phyloP scores from a whole-genome alignment of 371 early-diverging fungal genomes.

The Actinomortierella wolfii region DNA sequence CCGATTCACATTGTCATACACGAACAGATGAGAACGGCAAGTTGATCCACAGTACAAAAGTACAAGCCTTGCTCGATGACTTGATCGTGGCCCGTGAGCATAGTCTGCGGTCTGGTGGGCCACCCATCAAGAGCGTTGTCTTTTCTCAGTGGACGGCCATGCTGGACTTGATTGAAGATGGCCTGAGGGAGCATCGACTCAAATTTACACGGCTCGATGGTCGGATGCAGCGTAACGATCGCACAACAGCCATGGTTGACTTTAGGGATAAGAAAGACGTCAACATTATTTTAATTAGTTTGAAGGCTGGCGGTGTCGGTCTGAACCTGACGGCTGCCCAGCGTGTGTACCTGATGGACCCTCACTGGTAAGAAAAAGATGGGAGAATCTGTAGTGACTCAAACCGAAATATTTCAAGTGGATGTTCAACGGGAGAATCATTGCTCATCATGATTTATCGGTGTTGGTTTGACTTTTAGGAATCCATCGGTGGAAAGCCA shows the following conservation, averaged over 20 bases:
- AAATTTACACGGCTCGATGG: constrained; percentile 74
- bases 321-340: constrained; percentile 85
- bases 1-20: constrained; percentile 14
- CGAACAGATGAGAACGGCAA: constrained; percentile 33
- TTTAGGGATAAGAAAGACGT: constrained; percentile 56
- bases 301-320: constrained; percentile 90
- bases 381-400: no score
- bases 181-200: constrained; percentile 45
- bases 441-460: no score
- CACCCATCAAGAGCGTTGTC: constrained; percentile 66
- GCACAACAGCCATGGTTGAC: constrained; percentile 59
- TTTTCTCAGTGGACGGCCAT: constrained; percentile 88
- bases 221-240: constrained; percentile 61
- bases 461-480: constrained; percentile 49
- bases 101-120: constrained; percentile 13
- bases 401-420: no score
- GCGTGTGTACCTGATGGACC: constrained; percentile 70
- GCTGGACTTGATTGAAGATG: constrained; percentile 68
- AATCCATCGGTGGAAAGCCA: constrained; percentile 81
- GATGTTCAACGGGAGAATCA: no score
- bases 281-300: constrained; percentile 78
- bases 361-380: constrained; percentile 46
- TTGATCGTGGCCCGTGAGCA: constrained; percentile 35
- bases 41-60: constrained; percentile 61
- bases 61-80: constrained; percentile 61